Evolutionary conservation across 306 rosid species (phyloP), one percentile per base, ranked within the genome.

Genomic region (Vigna radiata): DNA sequence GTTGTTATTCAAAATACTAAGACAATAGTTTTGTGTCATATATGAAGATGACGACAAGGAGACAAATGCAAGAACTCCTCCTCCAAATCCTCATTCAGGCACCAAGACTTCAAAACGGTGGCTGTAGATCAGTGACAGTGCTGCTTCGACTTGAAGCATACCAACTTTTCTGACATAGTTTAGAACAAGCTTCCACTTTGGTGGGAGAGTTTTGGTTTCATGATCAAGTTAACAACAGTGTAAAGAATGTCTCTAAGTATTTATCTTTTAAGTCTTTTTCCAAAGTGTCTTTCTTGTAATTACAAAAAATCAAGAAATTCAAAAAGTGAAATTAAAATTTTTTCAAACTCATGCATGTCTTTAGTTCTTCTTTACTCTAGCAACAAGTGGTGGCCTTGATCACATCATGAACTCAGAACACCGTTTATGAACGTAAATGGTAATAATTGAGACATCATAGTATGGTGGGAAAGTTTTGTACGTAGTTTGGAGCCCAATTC

Each of bases 51-150:
- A 79, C 23, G 85, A 79, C 29, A 87, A 79, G 49, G 93, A 89
- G 17, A 87, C 88, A 85, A 88, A 77, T 86, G 89, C 89, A 12
- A 90, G 84, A 82, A 89, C 97, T 17, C 98, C 97, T 87, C 95
- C 97, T 87, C 95, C 97, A 33, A 33, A 33, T 46, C 87, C 68
- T 7, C 66, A 70, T 50, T 83, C 88, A 49, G 83, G 93, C 29
- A 71, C 83, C 31, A 91, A 83, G 86, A 54, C 46, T 25, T 43
- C 81, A 2, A 85, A 82, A 79, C 75, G 90, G 41, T 94, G 97
- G 96, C 73, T 74, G 27, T 86, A 88, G 73, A 69, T 36, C 49
- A 58, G 36, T 75, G 73, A 4, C 6, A 64, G 79, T 73, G 39
- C 62, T 85, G 95, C 97, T 92, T 90, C 73, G 58, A 86, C 93